These are phyloP conservation scores for Candida coquimbonensis DNA, from an alignment of 805 yeast genomes.

Conservation along the genomic window DNA sequence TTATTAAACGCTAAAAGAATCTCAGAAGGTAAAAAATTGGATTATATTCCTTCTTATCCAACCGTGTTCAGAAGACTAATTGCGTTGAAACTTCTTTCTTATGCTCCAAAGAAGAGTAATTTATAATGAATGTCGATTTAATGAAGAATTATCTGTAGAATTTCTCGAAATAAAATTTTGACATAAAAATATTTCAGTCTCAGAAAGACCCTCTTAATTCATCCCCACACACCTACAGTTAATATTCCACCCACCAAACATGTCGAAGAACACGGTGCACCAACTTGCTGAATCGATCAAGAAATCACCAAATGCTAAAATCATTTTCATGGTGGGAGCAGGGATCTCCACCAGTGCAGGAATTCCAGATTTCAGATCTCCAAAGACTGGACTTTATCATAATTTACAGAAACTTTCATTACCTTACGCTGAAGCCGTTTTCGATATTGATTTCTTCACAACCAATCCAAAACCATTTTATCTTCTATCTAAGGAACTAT, in stretches of 20 bases:
- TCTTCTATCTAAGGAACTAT: slow-evolving; percentile 73
- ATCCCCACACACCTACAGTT: background rate
- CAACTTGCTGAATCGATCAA: slow-evolving; percentile 8
- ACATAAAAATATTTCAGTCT: background rate
- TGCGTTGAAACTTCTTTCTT: slow-evolving; percentile 20
- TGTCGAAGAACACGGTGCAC: slow-evolving; percentile 3
- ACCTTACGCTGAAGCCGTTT: slow-evolving; percentile 94
- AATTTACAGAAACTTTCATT: slow-evolving; percentile 66
- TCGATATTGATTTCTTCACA: slow-evolving; percentile 76
- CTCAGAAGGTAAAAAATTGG: slow-evolving; percentile 41
- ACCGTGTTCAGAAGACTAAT: slow-evolving; percentile 46
- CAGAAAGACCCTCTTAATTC: too few relatives aligned
- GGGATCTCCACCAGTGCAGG: slow-evolving; percentile 93
- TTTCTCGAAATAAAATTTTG: background rate
- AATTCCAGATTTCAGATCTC: slow-evolving; percentile 91
- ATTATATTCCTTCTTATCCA: slow-evolving; percentile 67
- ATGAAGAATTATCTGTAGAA: background rate
- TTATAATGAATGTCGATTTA: background rate
- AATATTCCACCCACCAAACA: background rate
- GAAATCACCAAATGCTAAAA: slow-evolving; percentile 23
- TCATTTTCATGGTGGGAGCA: slow-evolving; percentile 79
- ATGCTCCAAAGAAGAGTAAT: slow-evolving; percentile 1
- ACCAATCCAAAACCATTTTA: slow-evolving; percentile 80
- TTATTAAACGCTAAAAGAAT: slow-evolving; percentile 68
- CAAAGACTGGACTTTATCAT: slow-evolving; percentile 81